phyloP scores from a whole-genome alignment of 208 protist genomes.

The Angomonas deanei region DNA sequence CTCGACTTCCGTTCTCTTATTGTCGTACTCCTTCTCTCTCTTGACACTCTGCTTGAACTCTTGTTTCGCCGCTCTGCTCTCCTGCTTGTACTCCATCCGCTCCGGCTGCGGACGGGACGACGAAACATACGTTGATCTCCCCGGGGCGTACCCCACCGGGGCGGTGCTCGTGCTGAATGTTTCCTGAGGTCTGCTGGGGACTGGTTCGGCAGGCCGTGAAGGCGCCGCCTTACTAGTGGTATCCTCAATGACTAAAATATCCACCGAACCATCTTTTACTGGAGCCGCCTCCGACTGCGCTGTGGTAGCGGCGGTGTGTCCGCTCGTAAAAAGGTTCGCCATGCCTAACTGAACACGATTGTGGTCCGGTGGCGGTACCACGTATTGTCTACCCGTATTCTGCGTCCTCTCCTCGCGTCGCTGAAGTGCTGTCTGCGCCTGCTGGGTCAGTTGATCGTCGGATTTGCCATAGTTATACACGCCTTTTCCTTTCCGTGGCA shows the following conservation, averaged over 20 bases:
- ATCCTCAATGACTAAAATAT: too few relatives aligned
- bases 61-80: background rate
- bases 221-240: too few relatives aligned
- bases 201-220: background rate
- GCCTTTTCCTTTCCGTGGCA: conserved; percentile 11
- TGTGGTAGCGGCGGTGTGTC: background rate
- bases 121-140: background rate
- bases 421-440: conserved; percentile 6
- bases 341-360: conserved; percentile 46
- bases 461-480: conserved; percentile 9
- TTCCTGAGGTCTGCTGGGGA: background rate
- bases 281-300: background rate
- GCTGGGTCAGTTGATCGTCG: conserved; percentile 9
- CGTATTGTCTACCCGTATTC: conserved; percentile 10
- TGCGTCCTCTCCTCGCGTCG: conserved; percentile 11
- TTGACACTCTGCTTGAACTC: background rate
- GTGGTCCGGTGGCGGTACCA: conserved; percentile 45
- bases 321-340: background rate
- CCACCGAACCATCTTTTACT: background rate
- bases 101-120: background rate
- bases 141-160: too few relatives aligned
- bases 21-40: background rate
- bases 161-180: background rate
- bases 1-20: conserved; percentile 17
- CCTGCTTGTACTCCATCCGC: background rate